Evolutionary conservation across 208 protist genomes (phyloP).

Genomic region (Leishmania martiniquensis): DNA sequence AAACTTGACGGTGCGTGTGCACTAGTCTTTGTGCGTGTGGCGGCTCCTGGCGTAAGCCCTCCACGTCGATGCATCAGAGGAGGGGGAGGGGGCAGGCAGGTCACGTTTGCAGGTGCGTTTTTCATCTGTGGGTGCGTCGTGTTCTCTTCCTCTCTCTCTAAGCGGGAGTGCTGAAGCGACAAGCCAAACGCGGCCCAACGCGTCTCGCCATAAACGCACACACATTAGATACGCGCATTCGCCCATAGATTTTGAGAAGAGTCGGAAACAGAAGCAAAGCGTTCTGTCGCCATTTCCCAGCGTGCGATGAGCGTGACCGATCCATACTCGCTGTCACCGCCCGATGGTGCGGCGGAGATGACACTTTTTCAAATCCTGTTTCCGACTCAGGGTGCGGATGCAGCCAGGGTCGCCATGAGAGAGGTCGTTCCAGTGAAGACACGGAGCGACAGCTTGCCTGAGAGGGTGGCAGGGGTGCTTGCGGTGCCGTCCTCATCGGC

Average conservation of each 20-base stretch:
- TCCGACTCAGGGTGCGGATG: background rate
- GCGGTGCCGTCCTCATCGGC: conserved; percentile 17
- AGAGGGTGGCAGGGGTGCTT: background rate
- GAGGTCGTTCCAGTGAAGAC: background rate
- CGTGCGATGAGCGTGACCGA: conserved; percentile 3
- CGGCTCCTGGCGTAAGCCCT: background rate
- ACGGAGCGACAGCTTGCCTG: background rate
- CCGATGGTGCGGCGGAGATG: background rate
- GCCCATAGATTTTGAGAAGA: background rate
- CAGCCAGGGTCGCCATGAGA: background rate
- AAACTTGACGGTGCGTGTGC: background rate
- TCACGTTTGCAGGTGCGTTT: too few species aligned
- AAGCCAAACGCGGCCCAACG: background rate
- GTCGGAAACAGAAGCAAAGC: too few species aligned
- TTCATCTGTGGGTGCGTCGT: too few species aligned
- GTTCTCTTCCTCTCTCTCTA: too few species aligned
- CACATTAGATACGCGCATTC: background rate
- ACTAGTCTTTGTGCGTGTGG: background rate
- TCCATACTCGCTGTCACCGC: conserved; percentile 2
- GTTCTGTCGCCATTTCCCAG: background rate
- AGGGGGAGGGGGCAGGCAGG: too few species aligned
- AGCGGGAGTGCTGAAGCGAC: background rate
- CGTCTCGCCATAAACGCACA: background rate
- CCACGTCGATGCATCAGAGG: background rate
- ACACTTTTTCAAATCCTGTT: conserved; percentile 11